A percentile compares a stretch with the other conserved stretches of the same genome.
Evolutionary conservation across 1,284 basidiomycete genomes (phyloP).

Genomic region (Macrocystidia cucumis): DNA sequence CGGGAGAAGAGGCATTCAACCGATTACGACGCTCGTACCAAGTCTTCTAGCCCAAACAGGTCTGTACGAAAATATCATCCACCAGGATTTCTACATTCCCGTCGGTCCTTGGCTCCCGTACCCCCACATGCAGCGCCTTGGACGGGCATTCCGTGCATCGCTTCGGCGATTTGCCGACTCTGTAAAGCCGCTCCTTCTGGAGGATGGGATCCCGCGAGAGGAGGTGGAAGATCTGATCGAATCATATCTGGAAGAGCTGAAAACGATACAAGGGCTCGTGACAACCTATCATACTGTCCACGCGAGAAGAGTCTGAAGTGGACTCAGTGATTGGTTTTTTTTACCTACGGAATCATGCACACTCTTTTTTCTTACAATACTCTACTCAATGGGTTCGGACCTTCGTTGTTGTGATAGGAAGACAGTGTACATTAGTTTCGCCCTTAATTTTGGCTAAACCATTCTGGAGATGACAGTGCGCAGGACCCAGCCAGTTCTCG

Average conservation of each 20-base stretch:
- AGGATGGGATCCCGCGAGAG: conserved; percentile 23
- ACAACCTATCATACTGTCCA: conserved; percentile 27
- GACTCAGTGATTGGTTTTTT: background rate
- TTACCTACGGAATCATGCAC: background rate
- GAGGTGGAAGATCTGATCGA: conserved; percentile 29
- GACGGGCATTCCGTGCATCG: conserved; percentile 23
- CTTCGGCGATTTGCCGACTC: conserved; percentile 27
- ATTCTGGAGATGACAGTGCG: too few relatives aligned
- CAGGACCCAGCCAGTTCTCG: too few relatives aligned
- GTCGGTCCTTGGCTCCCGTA: conserved; percentile 39
- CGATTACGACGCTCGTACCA: conserved; percentile 26
- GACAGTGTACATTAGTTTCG: too few relatives aligned
- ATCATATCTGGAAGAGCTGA: conserved; percentile 33
- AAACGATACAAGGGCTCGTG: conserved; percentile 31
- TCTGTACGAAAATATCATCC: conserved; percentile 30
- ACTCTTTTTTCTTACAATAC: background rate
- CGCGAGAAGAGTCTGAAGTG: conserved; percentile 13
- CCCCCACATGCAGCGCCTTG: conserved; percentile 23
- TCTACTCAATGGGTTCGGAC: too few relatives aligned
- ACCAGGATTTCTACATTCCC: conserved; percentile 29
- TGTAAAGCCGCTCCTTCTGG: conserved; percentile 31
- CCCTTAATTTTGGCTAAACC: too few relatives aligned
- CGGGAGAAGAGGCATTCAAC: conserved; percentile 24
- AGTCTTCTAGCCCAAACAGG: conserved; percentile 24
- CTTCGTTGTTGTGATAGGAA: too few relatives aligned